These are phyloP conservation scores for Tetracladium maxilliforme DNA, from an alignment of 2,329 filamentous ascomycete species.

Conservation along the genomic window DNA sequence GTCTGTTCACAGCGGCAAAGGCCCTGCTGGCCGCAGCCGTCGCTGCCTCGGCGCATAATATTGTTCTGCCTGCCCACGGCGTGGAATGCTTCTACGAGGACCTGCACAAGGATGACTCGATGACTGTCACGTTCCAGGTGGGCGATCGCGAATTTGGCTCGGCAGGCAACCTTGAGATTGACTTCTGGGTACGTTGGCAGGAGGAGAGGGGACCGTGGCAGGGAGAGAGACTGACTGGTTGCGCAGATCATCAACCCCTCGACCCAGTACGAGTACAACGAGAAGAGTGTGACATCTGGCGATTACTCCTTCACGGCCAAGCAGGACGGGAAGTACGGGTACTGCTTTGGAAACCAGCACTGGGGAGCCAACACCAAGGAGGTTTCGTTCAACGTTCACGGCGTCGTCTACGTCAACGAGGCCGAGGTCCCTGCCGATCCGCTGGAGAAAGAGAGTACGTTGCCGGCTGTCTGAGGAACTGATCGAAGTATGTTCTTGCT, in stretches of 20 bases:
- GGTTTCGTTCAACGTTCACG: conserved; percentile 98
- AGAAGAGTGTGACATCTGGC: conserved; percentile 72
- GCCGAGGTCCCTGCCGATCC: conserved; percentile 73
- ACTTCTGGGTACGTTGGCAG: conserved; percentile 72
- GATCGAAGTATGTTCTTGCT: too few species aligned
- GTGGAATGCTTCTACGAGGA: conserved; percentile 95
- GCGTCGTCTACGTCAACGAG: conserved; percentile 93
- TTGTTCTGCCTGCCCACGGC: conserved; percentile 83
- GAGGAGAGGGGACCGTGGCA: too few species aligned
- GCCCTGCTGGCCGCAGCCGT: conserved; percentile 28
- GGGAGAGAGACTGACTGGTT: conserved; percentile 6
- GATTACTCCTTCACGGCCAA: conserved; percentile 84
- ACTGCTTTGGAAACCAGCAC: conserved; percentile 99
- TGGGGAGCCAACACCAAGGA: conserved; percentile 96
- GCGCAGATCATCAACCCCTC: conserved; percentile 62
- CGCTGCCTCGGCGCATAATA: conserved; percentile 73
- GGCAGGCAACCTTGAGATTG: conserved; percentile 87
- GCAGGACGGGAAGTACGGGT: conserved; percentile 77
- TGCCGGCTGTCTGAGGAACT: not conserved
- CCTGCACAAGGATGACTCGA: conserved; percentile 86
- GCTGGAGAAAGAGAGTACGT: conserved; percentile 73
- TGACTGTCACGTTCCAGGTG: conserved; percentile 98
- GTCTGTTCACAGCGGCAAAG: too few species aligned
- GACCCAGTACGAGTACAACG: conserved; percentile 62
- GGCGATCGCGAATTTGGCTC: conserved; percentile 92